Conservation (phyloP, 768 basidiomycete genomes). For the Pleurotus eryngii region DNA sequence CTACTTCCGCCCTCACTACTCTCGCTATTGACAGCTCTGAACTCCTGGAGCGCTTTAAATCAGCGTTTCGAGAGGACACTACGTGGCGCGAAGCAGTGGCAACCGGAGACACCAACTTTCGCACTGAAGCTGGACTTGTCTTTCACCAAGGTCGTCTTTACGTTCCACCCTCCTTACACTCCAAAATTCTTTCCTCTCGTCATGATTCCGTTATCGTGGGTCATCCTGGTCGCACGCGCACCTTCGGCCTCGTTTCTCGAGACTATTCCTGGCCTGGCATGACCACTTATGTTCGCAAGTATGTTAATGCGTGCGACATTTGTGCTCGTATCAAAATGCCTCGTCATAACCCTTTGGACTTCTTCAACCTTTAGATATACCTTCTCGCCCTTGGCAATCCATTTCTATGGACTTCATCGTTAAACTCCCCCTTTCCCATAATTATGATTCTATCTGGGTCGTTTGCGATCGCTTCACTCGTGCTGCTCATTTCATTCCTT, state of each 20-base stretch:
- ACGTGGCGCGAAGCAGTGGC: slow-evolving; percentile 22
- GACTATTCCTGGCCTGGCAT: slow-evolving; percentile 41
- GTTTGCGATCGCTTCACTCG: slow-evolving; percentile 32
- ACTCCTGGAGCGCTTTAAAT: slow-evolving; percentile 21
- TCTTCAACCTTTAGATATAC: too few species aligned
- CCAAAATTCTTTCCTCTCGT: slow-evolving; percentile 23
- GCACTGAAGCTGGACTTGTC: slow-evolving; percentile 17
- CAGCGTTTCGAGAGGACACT: slow-evolving; percentile 16
- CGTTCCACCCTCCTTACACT: slow-evolving; percentile 27
- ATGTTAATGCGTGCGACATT: too few species aligned
- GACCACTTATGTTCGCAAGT: neutral
- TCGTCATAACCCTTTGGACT: too few species aligned
- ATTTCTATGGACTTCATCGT: slow-evolving; percentile 42
- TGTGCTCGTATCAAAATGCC: too few species aligned
- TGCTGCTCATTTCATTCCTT: slow-evolving; percentile 24
- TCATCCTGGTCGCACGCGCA: slow-evolving; percentile 36
- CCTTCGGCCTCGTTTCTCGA: slow-evolving; percentile 24
- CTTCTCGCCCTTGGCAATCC: slow-evolving; percentile 29
- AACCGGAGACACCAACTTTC: slow-evolving; percentile 15
- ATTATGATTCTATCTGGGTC: slow-evolving; percentile 32
- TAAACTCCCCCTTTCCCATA: slow-evolving; percentile 34
- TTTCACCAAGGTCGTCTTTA: slow-evolving; percentile 21
- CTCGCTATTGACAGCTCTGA: slow-evolving; percentile 23
- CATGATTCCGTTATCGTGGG: slow-evolving; percentile 38
- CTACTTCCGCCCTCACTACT: slow-evolving; percentile 24